A percentile compares a stretch with the other conserved stretches of the same genome.
Evolutionary conservation across 352 stramenopile genomes (phyloP).

Genomic region (Phytophthora tubulina): DNA sequence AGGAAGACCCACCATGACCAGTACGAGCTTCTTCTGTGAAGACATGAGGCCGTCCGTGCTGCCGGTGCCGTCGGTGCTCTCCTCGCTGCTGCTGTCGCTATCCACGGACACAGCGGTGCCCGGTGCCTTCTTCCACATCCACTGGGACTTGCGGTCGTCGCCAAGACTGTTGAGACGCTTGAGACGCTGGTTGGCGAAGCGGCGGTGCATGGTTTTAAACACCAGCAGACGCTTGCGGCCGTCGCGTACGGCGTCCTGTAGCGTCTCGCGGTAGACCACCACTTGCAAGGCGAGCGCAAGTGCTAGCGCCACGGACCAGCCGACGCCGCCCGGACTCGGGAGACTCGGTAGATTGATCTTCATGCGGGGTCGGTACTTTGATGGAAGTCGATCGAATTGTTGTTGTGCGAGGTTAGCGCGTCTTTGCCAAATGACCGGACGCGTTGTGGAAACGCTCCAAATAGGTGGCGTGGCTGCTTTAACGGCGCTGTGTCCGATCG

Average conservation of each 20-base stretch:
- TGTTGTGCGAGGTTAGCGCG: constrained; percentile 13
- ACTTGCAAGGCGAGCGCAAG: constrained; percentile 52
- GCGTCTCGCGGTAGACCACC: constrained; percentile 63
- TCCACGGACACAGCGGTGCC: constrained; percentile 33
- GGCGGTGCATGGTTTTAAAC: constrained; percentile 78
- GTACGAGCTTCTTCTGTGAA: constrained; percentile 90
- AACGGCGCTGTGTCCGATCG: constrained; percentile 15
- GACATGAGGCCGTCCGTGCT: constrained; percentile 66
- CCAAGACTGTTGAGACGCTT: constrained; percentile 73
- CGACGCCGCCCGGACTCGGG: constrained; percentile 11
- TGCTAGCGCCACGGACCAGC: constrained; percentile 43
- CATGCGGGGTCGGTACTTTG: constrained; percentile 16
- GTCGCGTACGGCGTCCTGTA: constrained; percentile 52
- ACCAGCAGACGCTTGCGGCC: constrained; percentile 69
- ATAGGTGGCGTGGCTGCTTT: neutral
- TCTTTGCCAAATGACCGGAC: constrained; percentile 40
- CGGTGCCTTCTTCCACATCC: constrained; percentile 73
- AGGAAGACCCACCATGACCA: constrained; percentile 95
- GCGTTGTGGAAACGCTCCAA: constrained; percentile 28
- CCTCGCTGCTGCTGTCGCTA: constrained; percentile 47
- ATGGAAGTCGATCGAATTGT: constrained; percentile 1
- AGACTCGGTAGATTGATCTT: constrained; percentile 47
- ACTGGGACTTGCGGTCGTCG: constrained; percentile 74
- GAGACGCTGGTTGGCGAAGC: constrained; percentile 78
- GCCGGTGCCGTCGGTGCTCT: constrained; percentile 34